phyloP scores from a whole-genome alignment of 352 stramenopile species.

The Globisporangium barbulae region DNA sequence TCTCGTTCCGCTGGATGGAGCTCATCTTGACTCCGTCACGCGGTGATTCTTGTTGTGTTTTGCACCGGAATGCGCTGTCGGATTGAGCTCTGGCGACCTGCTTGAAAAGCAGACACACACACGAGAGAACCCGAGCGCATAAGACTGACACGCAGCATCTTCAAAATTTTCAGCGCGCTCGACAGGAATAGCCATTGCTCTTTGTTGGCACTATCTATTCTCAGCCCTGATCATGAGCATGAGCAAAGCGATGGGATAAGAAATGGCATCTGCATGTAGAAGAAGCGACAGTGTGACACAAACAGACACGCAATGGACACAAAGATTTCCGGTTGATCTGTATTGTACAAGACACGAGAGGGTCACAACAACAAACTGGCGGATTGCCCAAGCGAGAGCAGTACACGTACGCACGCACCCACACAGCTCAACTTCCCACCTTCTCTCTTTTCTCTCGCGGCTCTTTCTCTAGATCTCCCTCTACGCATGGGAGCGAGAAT shows the following conservation, averaged over 20 bases:
- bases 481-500: constrained; percentile 16
- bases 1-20: constrained; percentile 59
- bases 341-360: constrained; percentile 29
- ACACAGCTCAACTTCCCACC: constrained; percentile 8
- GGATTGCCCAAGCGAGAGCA: constrained; percentile 1
- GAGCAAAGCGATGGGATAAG: not conserved
- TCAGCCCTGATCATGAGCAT: not conserved
- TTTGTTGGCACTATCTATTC: not conserved
- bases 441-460: constrained; percentile 3
- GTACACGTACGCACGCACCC: constrained; percentile 8
- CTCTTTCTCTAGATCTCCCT: constrained; percentile 13
- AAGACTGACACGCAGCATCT: not conserved
- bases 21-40: constrained; percentile 28
- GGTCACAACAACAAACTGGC: constrained; percentile 14
- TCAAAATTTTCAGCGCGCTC: not conserved
- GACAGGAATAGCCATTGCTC: not conserved
- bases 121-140: not conserved
- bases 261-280: not conserved
- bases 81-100: constrained; percentile 3
- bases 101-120: not conserved
- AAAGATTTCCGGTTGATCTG: constrained; percentile 22
- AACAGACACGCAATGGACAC: not conserved
- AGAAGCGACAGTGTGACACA: not conserved
- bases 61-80: not conserved
- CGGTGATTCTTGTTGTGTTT: not conserved